Base-by-base conservation (phyloP, 176 grass and related monocot genomes). In the Avena eriantha region DNA sequence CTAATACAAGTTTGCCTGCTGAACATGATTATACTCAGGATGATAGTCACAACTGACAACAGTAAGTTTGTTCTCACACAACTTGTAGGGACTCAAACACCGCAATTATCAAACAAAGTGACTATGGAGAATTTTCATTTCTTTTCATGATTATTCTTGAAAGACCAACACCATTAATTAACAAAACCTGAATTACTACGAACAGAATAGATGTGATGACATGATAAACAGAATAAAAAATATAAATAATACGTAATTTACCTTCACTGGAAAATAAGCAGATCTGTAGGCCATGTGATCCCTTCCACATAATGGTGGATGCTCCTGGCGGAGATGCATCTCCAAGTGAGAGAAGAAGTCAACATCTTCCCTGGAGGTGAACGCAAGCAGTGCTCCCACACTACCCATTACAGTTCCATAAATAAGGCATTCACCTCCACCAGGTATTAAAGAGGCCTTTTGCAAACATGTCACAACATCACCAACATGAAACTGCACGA, bases 331-430 rank as follows among this genome's bases (percentile, higher is more conserved):
- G 61, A 99, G 95, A 90, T 99, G 97, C 97, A 99, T 99, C 88
- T 99, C 97, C 77, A 99, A 93, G 79, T 99, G 97, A 35, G 94
- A 99, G 73, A 99, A 99, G 86, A 99, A 99, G 59, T 99, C 97
- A 29, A 99, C 94, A 90, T 99, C 92, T 90, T 99, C 97, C 82
- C 97, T 92, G 15, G 94, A 96, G 70, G 83, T 97, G 85, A 99
- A 99, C 69, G 97, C 94, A 90, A 99, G 90, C 65, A 99, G 72
- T 78, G 97, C 97, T 61, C 97, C 94, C 46, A 99, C 68, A 89
- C 94, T 94, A 26, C 94, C 97, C 97, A 99, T 99, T 36, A 97
- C 90, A 81, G 94, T 97, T 39, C 97, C 97, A 69, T 91, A 99
- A 88, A 99, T 97, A 80, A 93, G 86, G 49, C 97, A 96, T 85